Conservation (phyloP, 2,329 filamentous ascomycete species). For the Ophidiomyces ophidiicola region DNA sequence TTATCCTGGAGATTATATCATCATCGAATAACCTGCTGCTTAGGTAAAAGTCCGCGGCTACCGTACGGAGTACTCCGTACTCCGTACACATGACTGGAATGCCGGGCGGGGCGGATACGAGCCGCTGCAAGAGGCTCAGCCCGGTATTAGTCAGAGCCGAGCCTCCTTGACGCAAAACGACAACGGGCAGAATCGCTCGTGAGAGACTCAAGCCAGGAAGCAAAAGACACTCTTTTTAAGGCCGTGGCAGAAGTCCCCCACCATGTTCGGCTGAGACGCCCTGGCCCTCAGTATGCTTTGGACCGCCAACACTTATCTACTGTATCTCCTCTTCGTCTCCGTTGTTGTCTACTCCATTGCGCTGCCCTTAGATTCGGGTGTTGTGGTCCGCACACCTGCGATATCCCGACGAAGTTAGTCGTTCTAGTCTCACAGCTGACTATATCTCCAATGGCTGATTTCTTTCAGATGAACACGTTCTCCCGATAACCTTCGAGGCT, state of each 20-base stretch:
- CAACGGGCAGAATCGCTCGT: too few species aligned
- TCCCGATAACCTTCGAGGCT: slow-evolving; percentile 18
- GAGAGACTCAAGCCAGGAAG: too few species aligned
- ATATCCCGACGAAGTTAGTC: slow-evolving; percentile 11
- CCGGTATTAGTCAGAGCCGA: too few species aligned
- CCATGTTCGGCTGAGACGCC: slow-evolving; percentile 12
- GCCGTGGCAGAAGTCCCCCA: neutral
- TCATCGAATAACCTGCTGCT: too few species aligned
- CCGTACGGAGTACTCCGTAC: too few species aligned
- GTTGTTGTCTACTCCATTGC: slow-evolving; percentile 7
- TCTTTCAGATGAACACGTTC: slow-evolving; percentile 17
- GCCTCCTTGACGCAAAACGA: too few species aligned
- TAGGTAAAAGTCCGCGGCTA: too few species aligned
- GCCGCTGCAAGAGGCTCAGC: too few species aligned
- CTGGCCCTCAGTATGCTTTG: slow-evolving; percentile 12
- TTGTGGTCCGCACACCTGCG: neutral
- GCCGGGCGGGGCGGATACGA: too few species aligned
- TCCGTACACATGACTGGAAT: too few species aligned
- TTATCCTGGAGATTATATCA: too few species aligned
- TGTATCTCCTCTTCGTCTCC: slow-evolving; percentile 6
- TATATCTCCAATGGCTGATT: neutral
- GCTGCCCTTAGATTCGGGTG: neutral
- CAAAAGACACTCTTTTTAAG: neutral
- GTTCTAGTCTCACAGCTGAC: neutral
- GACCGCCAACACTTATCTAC: slow-evolving; percentile 12